Evolutionary conservation across 768 basidiomycete species (phyloP).

Genomic region (Suillus subluteus): DNA sequence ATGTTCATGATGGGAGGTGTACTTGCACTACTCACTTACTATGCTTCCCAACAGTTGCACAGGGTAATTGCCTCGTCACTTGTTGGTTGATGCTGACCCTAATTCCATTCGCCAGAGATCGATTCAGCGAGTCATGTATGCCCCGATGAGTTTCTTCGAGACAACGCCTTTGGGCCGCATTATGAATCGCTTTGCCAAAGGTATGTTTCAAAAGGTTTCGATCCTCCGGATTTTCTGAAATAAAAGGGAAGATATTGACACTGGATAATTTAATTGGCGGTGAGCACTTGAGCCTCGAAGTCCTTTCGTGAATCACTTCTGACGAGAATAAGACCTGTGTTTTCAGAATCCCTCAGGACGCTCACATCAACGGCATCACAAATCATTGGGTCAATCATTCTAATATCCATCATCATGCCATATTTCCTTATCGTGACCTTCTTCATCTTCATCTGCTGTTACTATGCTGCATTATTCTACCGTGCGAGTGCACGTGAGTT

Average conservation of each 20-base stretch:
- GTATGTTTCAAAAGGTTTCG: slow-evolving; percentile 34
- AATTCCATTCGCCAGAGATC: slow-evolving; percentile 46
- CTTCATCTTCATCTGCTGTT: slow-evolving; percentile 61
- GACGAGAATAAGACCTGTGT: not conserved
- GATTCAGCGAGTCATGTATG: slow-evolving; percentile 73
- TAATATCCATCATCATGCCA: slow-evolving; percentile 77
- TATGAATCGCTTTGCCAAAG: slow-evolving; percentile 89
- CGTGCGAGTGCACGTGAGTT: slow-evolving; percentile 85
- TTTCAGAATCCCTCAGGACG: slow-evolving; percentile 72
- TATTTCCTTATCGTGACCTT: slow-evolving; percentile 84
- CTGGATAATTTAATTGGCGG: slow-evolving; percentile 67
- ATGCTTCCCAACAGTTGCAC: slow-evolving; percentile 74
- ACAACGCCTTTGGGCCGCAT: slow-evolving; percentile 88
- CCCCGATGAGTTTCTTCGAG: slow-evolving; percentile 91
- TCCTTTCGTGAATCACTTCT: not conserved
- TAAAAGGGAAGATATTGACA: slow-evolving; percentile 63
- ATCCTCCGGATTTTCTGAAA: slow-evolving; percentile 1
- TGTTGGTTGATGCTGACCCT: not conserved
- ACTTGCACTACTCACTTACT: slow-evolving; percentile 72
- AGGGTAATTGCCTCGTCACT: slow-evolving; percentile 40
- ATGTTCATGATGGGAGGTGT: slow-evolving; percentile 69
- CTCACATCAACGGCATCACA: slow-evolving; percentile 61
- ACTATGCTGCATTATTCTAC: slow-evolving; percentile 80
- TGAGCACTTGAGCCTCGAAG: slow-evolving; percentile 24
- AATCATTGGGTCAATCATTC: slow-evolving; percentile 76